phyloP scores from a whole-genome alignment of 768 basidiomycete genomes.

The Lactarius hengduanensis region DNA sequence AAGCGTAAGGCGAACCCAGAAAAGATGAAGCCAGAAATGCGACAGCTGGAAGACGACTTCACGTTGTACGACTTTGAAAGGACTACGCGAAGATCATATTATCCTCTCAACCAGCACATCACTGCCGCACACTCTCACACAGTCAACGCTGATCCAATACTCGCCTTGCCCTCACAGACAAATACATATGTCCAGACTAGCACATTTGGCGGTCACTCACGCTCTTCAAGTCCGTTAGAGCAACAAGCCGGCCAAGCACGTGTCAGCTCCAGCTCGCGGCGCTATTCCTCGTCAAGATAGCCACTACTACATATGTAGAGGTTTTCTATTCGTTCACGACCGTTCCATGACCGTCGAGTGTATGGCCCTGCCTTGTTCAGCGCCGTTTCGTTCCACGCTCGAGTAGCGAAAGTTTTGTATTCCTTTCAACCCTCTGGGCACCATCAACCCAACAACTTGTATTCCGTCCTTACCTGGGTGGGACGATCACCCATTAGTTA shows the following conservation, averaged over 20 bases:
- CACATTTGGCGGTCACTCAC: constrained; percentile 6
- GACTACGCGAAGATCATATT: constrained; percentile 78
- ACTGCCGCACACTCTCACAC: constrained; percentile 26
- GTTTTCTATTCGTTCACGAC: constrained; percentile 11
- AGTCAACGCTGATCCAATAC: not conserved
- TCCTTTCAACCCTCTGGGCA: not conserved
- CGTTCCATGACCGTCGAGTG: constrained; percentile 11
- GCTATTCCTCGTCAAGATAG: constrained; percentile 4
- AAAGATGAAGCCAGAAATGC: constrained; percentile 86
- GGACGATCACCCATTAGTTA: constrained; percentile 12
- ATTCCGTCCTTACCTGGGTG: constrained; percentile 11
- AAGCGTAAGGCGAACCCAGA: constrained; percentile 88
- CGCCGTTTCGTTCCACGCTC: not conserved
- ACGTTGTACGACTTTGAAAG: constrained; percentile 82
- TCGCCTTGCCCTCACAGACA: constrained; percentile 24
- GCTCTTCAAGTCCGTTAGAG: constrained; percentile 10
- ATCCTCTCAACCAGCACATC: constrained; percentile 77
- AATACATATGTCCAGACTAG: constrained; percentile 24
- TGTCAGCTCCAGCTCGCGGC: constrained; percentile 14
- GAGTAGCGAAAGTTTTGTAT: constrained; percentile 14
- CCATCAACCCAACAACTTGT: constrained; percentile 16
- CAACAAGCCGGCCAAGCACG: not conserved
- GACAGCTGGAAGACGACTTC: constrained; percentile 95
- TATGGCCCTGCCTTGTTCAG: not conserved
- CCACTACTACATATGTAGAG: not conserved